Evolutionary conservation across 164 flowering plant species (phyloP).

Genomic region (Taxillus chinensis): DNA sequence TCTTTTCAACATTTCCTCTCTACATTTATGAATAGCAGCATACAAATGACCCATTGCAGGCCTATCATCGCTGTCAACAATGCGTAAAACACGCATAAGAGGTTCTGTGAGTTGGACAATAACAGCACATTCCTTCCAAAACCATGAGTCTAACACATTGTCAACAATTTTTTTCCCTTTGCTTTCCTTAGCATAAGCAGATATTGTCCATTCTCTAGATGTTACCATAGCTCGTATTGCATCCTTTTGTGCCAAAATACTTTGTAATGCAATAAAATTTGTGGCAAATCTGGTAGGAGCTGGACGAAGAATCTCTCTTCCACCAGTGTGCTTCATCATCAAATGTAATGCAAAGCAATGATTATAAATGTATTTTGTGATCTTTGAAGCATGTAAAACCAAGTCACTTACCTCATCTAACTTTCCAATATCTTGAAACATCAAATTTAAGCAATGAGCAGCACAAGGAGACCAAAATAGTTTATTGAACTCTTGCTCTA

Average conservation of each 20-base stretch:
- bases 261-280: too few species aligned
- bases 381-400: neutral
- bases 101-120: neutral
- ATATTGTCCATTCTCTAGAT: neutral
- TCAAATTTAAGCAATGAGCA: conserved; percentile 2
- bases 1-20: neutral
- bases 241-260: neutral
- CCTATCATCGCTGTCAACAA: conserved; percentile 4
- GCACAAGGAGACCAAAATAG: neutral
- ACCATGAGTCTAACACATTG: neutral
- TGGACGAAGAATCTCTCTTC: too few species aligned
- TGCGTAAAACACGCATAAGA: neutral
- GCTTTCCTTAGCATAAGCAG: conserved; percentile 1
- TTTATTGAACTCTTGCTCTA: neutral
- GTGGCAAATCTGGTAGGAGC: too few species aligned
- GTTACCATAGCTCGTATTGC: neutral
- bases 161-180: neutral
- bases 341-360: neutral
- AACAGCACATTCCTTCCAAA: conserved; percentile 1
- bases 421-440: conserved; percentile 1
- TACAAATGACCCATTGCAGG: conserved; percentile 1
- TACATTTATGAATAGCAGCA: neutral
- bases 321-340: neutral
- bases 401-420: neutral
- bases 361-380: neutral